Percentiles rank a stretch among this genome's conserved stretches.
These are phyloP conservation scores for Jackrogersella multiformis DNA, from an alignment of 495 filamentous ascomycete genomes.

Conservation along the genomic window DNA sequence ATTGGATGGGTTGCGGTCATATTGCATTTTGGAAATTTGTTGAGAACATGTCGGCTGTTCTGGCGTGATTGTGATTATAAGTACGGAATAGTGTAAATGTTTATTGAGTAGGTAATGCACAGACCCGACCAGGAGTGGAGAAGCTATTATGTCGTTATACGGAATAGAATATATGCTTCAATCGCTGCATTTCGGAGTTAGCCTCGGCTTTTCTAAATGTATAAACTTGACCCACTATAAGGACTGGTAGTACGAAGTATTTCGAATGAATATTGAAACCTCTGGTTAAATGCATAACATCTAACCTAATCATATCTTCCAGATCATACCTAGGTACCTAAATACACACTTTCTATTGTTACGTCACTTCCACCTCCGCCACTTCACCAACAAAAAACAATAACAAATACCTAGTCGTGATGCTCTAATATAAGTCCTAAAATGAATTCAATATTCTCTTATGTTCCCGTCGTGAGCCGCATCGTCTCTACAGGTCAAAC, in stretches of 20 bases:
- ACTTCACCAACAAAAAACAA: neutral
- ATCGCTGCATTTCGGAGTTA: slow-evolving; percentile 4
- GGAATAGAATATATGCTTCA: neutral
- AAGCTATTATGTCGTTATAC: neutral
- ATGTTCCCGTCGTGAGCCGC: slow-evolving; percentile 58
- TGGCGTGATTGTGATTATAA: slow-evolving; percentile 1
- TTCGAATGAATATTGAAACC: no score
- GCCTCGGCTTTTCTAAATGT: neutral
- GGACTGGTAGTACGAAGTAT: no score
- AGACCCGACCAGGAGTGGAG: slow-evolving; percentile 11
- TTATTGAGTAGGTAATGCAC: slow-evolving; percentile 19
- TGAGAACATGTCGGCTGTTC: slow-evolving; percentile 11
- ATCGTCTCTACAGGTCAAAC: slow-evolving; percentile 46
- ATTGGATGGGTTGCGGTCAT: slow-evolving; percentile 48
- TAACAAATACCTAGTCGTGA: slow-evolving; percentile 4
- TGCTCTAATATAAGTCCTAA: slow-evolving; percentile 27
- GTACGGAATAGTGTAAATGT: neutral
- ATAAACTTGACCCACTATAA: no score
- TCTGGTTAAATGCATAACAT: slow-evolving; percentile 12
- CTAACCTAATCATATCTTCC: slow-evolving; percentile 6
- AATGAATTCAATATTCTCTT: slow-evolving; percentile 59
- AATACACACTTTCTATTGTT: slow-evolving; percentile 7
- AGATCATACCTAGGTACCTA: slow-evolving; percentile 14
- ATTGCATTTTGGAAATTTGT: slow-evolving; percentile 21
- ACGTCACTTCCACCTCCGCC: slow-evolving; percentile 27